A percentile compares a stretch with the other conserved stretches of the same genome.
phyloP scores from a whole-genome alignment of 1,139 yeast species.

The Lodderomyces theae region DNA sequence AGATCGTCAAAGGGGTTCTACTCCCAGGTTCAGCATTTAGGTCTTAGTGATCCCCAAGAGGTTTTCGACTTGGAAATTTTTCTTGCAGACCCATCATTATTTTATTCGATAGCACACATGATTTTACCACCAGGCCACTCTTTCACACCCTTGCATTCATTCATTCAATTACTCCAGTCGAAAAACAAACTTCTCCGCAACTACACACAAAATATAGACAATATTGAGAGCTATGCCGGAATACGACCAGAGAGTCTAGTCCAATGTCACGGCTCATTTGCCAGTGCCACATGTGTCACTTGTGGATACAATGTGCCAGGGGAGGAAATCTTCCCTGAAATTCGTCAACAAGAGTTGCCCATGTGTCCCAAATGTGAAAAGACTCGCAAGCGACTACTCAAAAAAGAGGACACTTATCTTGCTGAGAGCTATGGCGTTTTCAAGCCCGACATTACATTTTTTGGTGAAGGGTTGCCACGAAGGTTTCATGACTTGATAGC shows the following conservation, averaged over 20 bases:
- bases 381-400: slow-evolving; percentile 35
- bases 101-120: slow-evolving; percentile 85
- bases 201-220: slow-evolving; percentile 94
- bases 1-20: slow-evolving; percentile 89
- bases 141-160: slow-evolving; percentile 85
- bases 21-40: slow-evolving; percentile 64
- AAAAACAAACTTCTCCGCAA: slow-evolving; percentile 79
- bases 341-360: slow-evolving; percentile 62
- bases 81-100: slow-evolving; percentile 73
- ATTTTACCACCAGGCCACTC: slow-evolving; percentile 73
- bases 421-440: slow-evolving; percentile 71
- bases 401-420: slow-evolving; percentile 28
- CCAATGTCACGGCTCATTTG: slow-evolving; percentile 97
- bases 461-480: slow-evolving; percentile 85
- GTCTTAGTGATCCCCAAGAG: slow-evolving; percentile 89
- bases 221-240: slow-evolving; percentile 84
- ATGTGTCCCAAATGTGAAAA: slow-evolving; percentile 66
- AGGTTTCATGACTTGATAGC: slow-evolving; percentile 63
- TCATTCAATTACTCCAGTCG: slow-evolving; percentile 71
- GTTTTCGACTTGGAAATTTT: slow-evolving; percentile 81
- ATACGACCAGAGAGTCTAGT: slow-evolving; percentile 66
- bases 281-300: slow-evolving; percentile 82
- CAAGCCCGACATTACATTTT: slow-evolving; percentile 94
- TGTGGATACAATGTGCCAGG: slow-evolving; percentile 74
- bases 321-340: slow-evolving; percentile 57